phyloP scores from a whole-genome alignment of 129 eudicot genomes.

The Rutidosis leptorrhynchoides region DNA sequence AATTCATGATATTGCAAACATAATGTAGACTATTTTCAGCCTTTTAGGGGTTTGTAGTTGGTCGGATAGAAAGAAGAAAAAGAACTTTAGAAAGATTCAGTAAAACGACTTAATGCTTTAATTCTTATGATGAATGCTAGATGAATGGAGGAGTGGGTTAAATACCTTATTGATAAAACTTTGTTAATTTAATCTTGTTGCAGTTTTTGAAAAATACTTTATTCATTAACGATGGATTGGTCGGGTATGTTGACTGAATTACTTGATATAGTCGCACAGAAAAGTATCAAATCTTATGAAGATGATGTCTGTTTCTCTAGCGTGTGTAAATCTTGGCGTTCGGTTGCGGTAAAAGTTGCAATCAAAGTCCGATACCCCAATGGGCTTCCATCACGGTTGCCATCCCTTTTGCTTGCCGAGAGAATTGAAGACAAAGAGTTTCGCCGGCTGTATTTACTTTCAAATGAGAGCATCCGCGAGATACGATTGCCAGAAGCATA shows the following conservation, averaged over 20 bases:
- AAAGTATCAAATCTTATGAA: not conserved
- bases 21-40: too few relatives aligned
- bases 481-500: not conserved
- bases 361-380: not conserved
- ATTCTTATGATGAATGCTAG: too few relatives aligned
- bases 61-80: too few relatives aligned
- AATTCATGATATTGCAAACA: too few relatives aligned
- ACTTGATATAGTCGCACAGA: not conserved
- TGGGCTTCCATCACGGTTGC: not conserved
- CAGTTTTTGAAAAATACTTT: too few relatives aligned
- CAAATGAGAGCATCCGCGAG: not conserved
- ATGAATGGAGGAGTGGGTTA: too few relatives aligned
- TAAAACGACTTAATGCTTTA: too few relatives aligned
- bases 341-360: not conserved
- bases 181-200: too few relatives aligned
- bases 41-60: too few relatives aligned
- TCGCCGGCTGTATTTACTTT: not conserved
- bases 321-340: constrained; percentile 1
- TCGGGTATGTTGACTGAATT: not conserved
- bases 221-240: not conserved
- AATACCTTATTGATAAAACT: too few relatives aligned
- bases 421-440: not conserved
- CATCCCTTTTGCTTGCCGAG: not conserved
- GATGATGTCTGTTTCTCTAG: not conserved
- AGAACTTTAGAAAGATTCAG: too few relatives aligned